A percentile compares a stretch with the other conserved stretches of the same genome.
Conservation (phyloP, 495 filamentous ascomycete species). For the Choiromyces venosus region DNA sequence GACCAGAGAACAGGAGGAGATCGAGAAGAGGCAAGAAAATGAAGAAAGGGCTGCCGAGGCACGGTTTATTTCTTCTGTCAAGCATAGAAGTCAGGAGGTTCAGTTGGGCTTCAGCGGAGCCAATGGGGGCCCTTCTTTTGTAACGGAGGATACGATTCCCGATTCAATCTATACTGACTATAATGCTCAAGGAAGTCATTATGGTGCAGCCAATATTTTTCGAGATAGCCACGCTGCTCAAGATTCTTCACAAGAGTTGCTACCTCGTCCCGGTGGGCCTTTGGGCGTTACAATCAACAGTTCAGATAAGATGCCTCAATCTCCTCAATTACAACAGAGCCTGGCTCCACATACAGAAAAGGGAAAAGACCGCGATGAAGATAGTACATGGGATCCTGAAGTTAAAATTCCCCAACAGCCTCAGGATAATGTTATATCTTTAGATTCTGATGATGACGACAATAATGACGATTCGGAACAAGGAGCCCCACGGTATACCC, state of each 20-base stretch:
- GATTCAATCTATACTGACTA: slow-evolving; percentile 9
- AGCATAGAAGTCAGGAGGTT: slow-evolving; percentile 9
- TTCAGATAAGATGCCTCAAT: background rate
- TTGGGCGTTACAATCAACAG: background rate
- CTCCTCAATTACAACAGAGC: background rate
- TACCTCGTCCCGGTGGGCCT: background rate
- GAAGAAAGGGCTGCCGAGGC: background rate
- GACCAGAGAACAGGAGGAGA: slow-evolving; percentile 13
- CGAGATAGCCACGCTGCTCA: background rate
- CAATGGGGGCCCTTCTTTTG: slow-evolving; percentile 41
- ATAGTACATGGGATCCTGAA: background rate
- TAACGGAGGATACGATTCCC: slow-evolving; percentile 17
- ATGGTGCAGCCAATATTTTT: background rate
- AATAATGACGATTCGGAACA: background rate
- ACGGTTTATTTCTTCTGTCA: background rate
- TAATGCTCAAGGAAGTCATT: background rate
- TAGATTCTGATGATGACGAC: slow-evolving; percentile 24
- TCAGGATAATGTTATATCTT: slow-evolving; percentile 19
- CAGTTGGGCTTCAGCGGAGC: slow-evolving; percentile 38
- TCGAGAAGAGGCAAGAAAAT: background rate
- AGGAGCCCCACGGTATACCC: slow-evolving; percentile 1
- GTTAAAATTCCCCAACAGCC: slow-evolving; percentile 10
- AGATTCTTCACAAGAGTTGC: background rate
- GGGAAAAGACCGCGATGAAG: background rate
- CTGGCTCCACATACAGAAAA: background rate